Conservation (phyloP, 2,329 filamentous ascomycete genomes). For the Chrysosporium keratinophilum region DNA sequence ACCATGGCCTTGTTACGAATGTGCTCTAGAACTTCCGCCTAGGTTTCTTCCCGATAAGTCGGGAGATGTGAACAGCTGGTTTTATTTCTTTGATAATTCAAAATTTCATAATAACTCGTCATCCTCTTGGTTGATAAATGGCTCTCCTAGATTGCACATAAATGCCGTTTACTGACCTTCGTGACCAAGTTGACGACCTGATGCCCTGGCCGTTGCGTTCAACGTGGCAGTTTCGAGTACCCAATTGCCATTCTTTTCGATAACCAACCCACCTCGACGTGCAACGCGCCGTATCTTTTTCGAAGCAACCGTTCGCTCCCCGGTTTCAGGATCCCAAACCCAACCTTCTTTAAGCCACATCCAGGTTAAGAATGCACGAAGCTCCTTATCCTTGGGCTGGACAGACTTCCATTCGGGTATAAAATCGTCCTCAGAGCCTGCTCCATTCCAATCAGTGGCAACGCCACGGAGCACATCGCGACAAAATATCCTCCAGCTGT, state of each 20-base stretch:
- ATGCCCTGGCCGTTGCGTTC: not conserved
- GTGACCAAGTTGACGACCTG: not conserved
- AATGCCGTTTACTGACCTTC: not conserved
- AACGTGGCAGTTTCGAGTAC: conserved; percentile 21
- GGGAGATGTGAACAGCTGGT: too few species aligned
- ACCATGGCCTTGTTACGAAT: too few species aligned
- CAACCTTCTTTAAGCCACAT: conserved; percentile 84
- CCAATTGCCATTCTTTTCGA: conserved; percentile 33
- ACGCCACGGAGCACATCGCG: conserved; percentile 62
- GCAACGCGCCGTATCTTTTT: conserved; percentile 32
- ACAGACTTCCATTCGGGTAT: conserved; percentile 89
- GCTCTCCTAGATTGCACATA: not conserved
- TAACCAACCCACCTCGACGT: conserved; percentile 32
- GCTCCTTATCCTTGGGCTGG: conserved; percentile 70
- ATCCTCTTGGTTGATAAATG: not conserved
- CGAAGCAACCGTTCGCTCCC: conserved; percentile 37
- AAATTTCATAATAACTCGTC: too few species aligned
- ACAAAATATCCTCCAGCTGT: conserved; percentile 91
- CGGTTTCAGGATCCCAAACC: conserved; percentile 66
- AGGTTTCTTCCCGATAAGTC: too few species aligned
- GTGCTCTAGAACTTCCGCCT: too few species aligned
- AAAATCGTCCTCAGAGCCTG: conserved; percentile 42
- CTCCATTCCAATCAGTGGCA: conserved; percentile 56
- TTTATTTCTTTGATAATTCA: too few species aligned
- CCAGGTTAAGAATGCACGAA: conserved; percentile 79